Evolutionary conservation across 1,139 yeast species (phyloP).

Genomic region (Protomyces gravidus): DNA sequence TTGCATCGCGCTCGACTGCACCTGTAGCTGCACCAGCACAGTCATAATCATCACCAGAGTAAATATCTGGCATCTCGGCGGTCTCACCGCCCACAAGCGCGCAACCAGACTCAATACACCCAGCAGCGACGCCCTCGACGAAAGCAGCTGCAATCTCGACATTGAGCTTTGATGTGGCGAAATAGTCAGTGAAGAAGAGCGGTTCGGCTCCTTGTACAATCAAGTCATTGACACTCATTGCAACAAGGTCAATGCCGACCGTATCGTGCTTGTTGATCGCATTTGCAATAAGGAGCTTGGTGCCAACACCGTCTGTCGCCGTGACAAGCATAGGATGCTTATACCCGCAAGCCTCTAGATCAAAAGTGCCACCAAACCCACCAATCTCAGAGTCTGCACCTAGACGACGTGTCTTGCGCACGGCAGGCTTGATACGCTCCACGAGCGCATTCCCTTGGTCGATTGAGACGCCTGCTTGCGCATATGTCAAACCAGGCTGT

Average conservation of each 20-base stretch:
- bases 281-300: constrained; percentile 93
- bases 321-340: constrained; percentile 78
- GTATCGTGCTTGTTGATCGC: constrained; percentile 83
- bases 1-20: constrained; percentile 77
- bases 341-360: constrained; percentile 82
- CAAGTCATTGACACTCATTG: constrained; percentile 96
- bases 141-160: constrained; percentile 78
- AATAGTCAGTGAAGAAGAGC: constrained; percentile 87
- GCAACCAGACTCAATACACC: constrained; percentile 92
- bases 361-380: constrained; percentile 97
- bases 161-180: constrained; percentile 90
- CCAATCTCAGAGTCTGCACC: constrained; percentile 99
- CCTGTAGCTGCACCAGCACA: constrained; percentile 98
- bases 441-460: constrained; percentile 90
- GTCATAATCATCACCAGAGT: constrained; percentile 90
- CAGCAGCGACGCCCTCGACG: constrained; percentile 93
- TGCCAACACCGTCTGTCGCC: constrained; percentile 99
- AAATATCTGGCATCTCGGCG: constrained; percentile 99
- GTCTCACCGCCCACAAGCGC: constrained; percentile 99
- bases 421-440: constrained; percentile 82
- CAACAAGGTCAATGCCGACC: constrained; percentile 96
- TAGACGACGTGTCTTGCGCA: constrained; percentile 87
- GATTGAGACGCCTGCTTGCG: constrained; percentile 93
- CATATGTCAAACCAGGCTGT: constrained; percentile 64
- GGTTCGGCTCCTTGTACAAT: constrained; percentile 99